phyloP scores from a whole-genome alignment of 495 filamentous ascomycete species.

The Aspergillus heteromorphus region DNA sequence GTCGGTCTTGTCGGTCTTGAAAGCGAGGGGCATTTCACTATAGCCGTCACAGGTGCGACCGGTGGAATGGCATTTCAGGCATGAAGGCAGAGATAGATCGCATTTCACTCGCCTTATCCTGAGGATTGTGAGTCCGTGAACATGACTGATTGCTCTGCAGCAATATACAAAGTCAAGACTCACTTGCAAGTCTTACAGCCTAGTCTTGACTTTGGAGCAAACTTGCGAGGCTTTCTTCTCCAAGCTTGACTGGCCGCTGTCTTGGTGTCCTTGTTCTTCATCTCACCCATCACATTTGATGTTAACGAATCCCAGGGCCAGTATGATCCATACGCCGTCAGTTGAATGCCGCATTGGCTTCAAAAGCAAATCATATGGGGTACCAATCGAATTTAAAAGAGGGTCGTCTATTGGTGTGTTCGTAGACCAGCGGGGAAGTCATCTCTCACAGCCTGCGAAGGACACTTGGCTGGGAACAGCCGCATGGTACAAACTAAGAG shows the following conservation, averaged over 20 bases:
- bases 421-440: background rate
- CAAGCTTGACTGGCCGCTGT: slow-evolving; percentile 12
- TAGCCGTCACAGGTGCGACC: slow-evolving; percentile 8
- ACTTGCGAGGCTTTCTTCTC: slow-evolving; percentile 29
- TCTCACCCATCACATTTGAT: background rate
- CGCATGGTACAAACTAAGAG: background rate
- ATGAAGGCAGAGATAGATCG: background rate
- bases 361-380: slow-evolving; percentile 1
- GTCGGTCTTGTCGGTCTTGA: background rate
- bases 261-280: slow-evolving; percentile 3
- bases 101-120: slow-evolving; percentile 6
- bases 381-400: background rate
- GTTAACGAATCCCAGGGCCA: background rate
- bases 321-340: slow-evolving; percentile 2
- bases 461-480: background rate
- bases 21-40: slow-evolving; percentile 7
- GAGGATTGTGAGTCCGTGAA: slow-evolving; percentile 5
- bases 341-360: background rate
- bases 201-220: slow-evolving; percentile 29
- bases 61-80: slow-evolving; percentile 1
- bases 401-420: background rate
- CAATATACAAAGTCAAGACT: slow-evolving; percentile 14
- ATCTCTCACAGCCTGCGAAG: background rate
- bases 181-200: slow-evolving; percentile 36
- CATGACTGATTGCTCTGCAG: slow-evolving; percentile 1